These are phyloP conservation scores for Cladosporium austrohemisphaericum DNA, from an alignment of 2,329 filamentous ascomycete genomes.

Conservation along the genomic window DNA sequence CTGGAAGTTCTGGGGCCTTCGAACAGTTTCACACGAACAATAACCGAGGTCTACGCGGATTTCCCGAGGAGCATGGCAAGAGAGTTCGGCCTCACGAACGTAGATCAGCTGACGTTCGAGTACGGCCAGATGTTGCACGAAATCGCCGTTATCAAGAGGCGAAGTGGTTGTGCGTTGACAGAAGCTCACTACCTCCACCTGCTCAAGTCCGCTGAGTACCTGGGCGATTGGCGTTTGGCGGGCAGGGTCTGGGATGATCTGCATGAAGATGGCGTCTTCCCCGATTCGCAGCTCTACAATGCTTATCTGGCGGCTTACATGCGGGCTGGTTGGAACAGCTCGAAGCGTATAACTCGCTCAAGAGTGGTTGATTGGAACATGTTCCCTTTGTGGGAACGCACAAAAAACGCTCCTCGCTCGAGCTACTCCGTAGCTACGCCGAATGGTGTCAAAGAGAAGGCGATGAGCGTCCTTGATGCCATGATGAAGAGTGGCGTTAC, in stretches of 20 bases:
- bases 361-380: slow-evolving; percentile 36
- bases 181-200: slow-evolving; percentile 51
- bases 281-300: slow-evolving; percentile 53
- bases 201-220: slow-evolving; percentile 49
- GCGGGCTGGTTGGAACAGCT: slow-evolving; percentile 37
- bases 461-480: slow-evolving; percentile 41
- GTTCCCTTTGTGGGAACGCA: slow-evolving; percentile 17
- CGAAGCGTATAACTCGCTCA: slow-evolving; percentile 38
- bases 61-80: slow-evolving; percentile 49
- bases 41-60: slow-evolving; percentile 45
- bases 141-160: slow-evolving; percentile 38
- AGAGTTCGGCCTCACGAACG: slow-evolving; percentile 39
- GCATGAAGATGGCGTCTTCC: slow-evolving; percentile 35
- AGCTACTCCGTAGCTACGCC: slow-evolving; percentile 27
- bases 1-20: slow-evolving; percentile 54
- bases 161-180: slow-evolving; percentile 36
- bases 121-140: slow-evolving; percentile 38
- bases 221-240: slow-evolving; percentile 45
- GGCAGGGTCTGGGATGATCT: slow-evolving; percentile 47
- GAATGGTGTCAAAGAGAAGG: slow-evolving; percentile 28
- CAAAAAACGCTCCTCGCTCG: slow-evolving; percentile 16
- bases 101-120: slow-evolving; percentile 38
- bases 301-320: slow-evolving; percentile 49
- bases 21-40: slow-evolving; percentile 48
- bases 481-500: slow-evolving; percentile 45